A percentile compares a stretch with the other conserved stretches of the same genome.
These are phyloP conservation scores for Camellia japonica DNA, from an alignment of 148 eudicot species.

Conservation along the genomic window DNA sequence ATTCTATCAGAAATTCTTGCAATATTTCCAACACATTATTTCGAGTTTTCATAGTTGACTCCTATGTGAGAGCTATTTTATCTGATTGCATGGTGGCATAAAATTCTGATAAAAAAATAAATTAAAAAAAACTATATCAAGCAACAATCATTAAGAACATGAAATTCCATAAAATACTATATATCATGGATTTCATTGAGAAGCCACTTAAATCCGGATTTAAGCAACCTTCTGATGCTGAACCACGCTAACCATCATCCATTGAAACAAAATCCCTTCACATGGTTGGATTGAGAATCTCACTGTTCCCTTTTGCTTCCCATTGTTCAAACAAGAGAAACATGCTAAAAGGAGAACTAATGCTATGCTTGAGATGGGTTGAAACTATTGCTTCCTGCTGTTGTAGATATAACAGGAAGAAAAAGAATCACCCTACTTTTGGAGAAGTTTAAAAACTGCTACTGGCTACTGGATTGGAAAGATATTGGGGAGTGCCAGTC, in stretches of 20 bases:
- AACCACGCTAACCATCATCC: neutral
- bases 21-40: too few relatives aligned
- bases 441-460: neutral
- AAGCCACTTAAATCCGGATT: neutral
- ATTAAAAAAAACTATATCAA: neutral
- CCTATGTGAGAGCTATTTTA: neutral
- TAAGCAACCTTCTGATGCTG: neutral
- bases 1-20: too few relatives aligned
- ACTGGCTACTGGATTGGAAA: neutral
- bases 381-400: neutral
- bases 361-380: neutral
- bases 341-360: neutral
- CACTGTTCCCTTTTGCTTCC: neutral
- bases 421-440: neutral
- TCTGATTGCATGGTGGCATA: neutral
- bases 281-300: neutral
- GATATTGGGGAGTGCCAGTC: neutral
- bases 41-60: neutral
- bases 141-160: neutral
- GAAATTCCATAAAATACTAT: neutral
- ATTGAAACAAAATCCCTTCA: slow-evolving; percentile 1
- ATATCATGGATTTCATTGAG: neutral
- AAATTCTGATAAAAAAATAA: neutral
- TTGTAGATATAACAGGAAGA: neutral
- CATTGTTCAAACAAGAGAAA: neutral